Evolutionary conservation across 257 asterid genomes (phyloP).

Genomic region (Petunia secreta): DNA sequence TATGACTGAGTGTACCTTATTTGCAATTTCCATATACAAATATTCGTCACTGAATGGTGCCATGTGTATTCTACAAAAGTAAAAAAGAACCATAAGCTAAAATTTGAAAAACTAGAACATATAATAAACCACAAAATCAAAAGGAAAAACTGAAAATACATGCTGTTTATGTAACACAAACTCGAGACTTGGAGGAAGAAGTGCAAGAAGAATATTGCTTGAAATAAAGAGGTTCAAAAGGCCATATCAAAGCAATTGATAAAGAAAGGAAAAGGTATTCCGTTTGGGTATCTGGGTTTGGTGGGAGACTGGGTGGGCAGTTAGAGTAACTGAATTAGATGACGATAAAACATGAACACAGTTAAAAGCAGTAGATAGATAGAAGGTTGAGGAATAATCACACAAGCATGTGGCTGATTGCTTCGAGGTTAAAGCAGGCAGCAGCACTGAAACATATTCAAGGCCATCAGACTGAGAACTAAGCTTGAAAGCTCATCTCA

Average conservation of each 20-base stretch:
- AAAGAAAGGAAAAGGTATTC: background rate
- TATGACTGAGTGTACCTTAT: constrained; percentile 57
- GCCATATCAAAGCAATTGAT: constrained; percentile 1
- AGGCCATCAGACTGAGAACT: constrained; percentile 5
- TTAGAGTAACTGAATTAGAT: background rate
- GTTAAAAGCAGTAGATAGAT: background rate
- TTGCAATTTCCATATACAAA: constrained; percentile 83
- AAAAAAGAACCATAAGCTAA: constrained; percentile 29
- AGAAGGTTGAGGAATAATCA: background rate
- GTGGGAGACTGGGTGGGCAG: background rate
- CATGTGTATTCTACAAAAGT: constrained; percentile 84
- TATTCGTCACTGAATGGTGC: constrained; percentile 99
- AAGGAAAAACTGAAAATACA: background rate
- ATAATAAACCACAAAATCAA: background rate
- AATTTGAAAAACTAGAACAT: background rate
- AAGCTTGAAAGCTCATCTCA: background rate
- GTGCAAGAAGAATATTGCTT: constrained; percentile 1
- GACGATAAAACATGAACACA: constrained; percentile 3
- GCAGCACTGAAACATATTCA: constrained; percentile 9
- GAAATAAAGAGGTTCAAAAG: background rate
- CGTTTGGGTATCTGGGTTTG: background rate
- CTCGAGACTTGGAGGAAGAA: background rate
- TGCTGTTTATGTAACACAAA: background rate
- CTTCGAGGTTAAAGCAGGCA: background rate
- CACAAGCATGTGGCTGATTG: background rate